Evolutionary conservation across 176 grass and related monocot genomes (phyloP).

Genomic region (Oryza meyeriana): DNA sequence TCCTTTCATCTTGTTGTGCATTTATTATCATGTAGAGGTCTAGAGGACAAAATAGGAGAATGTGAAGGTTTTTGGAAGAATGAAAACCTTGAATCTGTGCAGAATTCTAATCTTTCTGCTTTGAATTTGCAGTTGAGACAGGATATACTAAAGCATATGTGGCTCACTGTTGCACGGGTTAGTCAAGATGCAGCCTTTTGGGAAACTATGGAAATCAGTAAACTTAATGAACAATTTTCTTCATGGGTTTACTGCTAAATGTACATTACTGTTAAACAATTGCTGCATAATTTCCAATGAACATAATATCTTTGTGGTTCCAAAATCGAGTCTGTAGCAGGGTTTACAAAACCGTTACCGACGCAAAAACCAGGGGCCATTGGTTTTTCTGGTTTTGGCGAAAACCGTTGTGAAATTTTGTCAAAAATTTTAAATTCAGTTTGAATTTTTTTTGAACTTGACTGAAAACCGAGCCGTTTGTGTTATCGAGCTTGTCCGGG

Average conservation of each 20-base stretch:
- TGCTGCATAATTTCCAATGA: slow-evolving; percentile 10
- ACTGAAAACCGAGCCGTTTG: too few relatives aligned
- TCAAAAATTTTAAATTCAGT: too few relatives aligned
- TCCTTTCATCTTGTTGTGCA: not conserved
- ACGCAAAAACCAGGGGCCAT: too few relatives aligned
- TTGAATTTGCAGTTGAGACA: slow-evolving; percentile 16
- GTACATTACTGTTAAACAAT: not conserved
- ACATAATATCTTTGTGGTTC: slow-evolving; percentile 1
- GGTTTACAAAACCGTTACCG: too few relatives aligned
- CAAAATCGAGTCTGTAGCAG: not conserved
- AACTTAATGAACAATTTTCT: slow-evolving; percentile 2
- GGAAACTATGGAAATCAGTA: not conserved
- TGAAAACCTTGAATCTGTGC: not conserved
- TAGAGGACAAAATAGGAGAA: not conserved
- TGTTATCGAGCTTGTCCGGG: too few relatives aligned
- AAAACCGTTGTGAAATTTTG: too few relatives aligned
- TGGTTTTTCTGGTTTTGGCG: too few relatives aligned
- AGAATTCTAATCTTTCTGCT: slow-evolving; percentile 24
- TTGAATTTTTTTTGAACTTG: too few relatives aligned
- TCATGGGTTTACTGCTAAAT: not conserved
- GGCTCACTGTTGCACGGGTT: slow-evolving; percentile 12
- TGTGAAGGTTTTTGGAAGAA: not conserved
- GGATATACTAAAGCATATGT: slow-evolving; percentile 6
- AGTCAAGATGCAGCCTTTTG: slow-evolving; percentile 13
- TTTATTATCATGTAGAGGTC: not conserved